These are phyloP conservation scores for Saccharomycopsis capsularis DNA, from an alignment of 805 yeast species.

Conservation along the genomic window DNA sequence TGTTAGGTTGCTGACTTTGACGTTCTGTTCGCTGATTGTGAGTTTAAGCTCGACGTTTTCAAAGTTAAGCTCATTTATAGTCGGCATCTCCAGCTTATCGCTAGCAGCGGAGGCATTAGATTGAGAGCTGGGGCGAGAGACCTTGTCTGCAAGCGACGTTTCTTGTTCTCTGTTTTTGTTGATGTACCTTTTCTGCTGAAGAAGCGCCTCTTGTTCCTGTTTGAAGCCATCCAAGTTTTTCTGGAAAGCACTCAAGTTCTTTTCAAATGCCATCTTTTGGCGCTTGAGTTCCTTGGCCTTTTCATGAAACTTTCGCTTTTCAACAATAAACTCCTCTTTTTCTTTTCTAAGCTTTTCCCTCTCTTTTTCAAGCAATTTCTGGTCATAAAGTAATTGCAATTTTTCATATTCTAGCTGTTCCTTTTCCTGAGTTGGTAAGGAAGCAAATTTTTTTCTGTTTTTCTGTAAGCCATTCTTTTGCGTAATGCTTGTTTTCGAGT, in stretches of 20 bases:
- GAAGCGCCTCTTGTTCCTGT: neutral
- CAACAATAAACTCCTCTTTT: conserved; percentile 1
- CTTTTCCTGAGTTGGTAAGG: neutral
- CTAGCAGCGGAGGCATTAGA: neutral
- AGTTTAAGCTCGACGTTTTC: conserved; percentile 1
- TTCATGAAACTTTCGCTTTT: neutral
- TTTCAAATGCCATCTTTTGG: neutral
- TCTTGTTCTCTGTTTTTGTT: neutral
- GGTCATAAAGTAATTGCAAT: conserved; percentile 1
- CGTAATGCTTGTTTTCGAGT: neutral
- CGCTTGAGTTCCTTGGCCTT: neutral
- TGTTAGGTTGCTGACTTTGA: neutral
- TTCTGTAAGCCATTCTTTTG: neutral
- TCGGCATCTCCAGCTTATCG: neutral
- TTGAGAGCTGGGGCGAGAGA: neutral
- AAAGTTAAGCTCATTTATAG: neutral
- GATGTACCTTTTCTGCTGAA: too few relatives aligned
- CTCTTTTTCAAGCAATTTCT: neutral
- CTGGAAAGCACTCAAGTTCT: neutral
- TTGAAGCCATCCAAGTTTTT: neutral
- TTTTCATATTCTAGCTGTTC: conserved; percentile 4
- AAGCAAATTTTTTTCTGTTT: neutral
- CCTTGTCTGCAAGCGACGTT: neutral
- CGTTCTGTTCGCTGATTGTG: neutral
- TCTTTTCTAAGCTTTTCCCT: conserved; percentile 2